phyloP scores from a whole-genome alignment of 2,329 filamentous ascomycete genomes.

The Aureobasidium mangrovei region DNA sequence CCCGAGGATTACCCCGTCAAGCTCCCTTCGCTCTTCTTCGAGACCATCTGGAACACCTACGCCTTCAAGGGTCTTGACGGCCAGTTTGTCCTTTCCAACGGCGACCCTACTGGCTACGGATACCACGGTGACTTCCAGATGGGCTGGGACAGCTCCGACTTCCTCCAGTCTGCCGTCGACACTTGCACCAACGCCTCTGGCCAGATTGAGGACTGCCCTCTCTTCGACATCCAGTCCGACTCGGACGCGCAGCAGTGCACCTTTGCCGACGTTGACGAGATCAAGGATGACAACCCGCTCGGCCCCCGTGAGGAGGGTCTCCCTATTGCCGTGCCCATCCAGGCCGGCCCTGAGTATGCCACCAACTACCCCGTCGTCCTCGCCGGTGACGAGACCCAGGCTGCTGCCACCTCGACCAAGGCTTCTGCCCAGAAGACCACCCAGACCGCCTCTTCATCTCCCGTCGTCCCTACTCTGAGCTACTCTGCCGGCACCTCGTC shows the following conservation, averaged over 20 bases:
- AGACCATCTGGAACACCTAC: constrained; percentile 73
- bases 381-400: constrained; percentile 19
- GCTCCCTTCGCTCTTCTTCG: constrained; percentile 68
- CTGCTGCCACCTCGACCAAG: constrained; percentile 18
- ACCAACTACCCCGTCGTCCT: constrained; percentile 25
- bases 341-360: constrained; percentile 37
- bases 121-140: constrained; percentile 74
- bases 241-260: constrained; percentile 50
- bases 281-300: constrained; percentile 52
- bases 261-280: constrained; percentile 47
- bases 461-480: constrained; percentile 26
- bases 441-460: constrained; percentile 15
- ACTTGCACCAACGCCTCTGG: constrained; percentile 66
- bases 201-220: constrained; percentile 59
- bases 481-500: constrained; percentile 26
- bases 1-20: constrained; percentile 59
- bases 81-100: constrained; percentile 67
- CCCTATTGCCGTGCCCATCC: constrained; percentile 54
- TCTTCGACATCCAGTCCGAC: constrained; percentile 62
- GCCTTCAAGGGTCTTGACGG: constrained; percentile 55
- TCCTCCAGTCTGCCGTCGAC: constrained; percentile 64
- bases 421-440: constrained; percentile 12
- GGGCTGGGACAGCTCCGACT: constrained; percentile 58
- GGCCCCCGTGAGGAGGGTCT: constrained; percentile 49
- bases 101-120: constrained; percentile 66